These are phyloP conservation scores for Saturnispora ahearnii DNA, from an alignment of 805 yeast species.

Conservation along the genomic window DNA sequence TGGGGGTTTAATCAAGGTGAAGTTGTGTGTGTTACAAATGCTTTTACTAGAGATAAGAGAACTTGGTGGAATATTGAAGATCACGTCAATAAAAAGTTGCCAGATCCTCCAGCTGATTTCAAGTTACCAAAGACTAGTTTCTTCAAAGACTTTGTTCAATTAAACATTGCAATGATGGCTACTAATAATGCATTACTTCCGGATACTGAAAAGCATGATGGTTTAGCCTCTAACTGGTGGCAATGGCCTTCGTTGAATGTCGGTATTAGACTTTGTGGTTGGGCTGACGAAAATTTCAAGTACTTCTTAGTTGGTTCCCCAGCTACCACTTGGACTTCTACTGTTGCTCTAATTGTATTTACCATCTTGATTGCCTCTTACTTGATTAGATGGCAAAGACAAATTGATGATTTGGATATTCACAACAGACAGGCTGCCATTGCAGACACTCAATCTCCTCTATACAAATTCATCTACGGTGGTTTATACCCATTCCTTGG, in stretches of 20 bases:
- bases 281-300: constrained; percentile 51
- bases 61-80: constrained; percentile 85
- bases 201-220: constrained; percentile 65
- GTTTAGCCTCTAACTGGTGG: constrained; percentile 68
- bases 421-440: constrained; percentile 12
- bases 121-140: constrained; percentile 67
- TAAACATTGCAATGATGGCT: constrained; percentile 82
- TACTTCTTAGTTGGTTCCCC: constrained; percentile 72
- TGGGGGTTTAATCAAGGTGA: constrained; percentile 90
- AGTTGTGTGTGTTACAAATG: constrained; percentile 65
- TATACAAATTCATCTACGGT: constrained; percentile 39
- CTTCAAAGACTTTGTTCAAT: constrained; percentile 64
- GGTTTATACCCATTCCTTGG: constrained; percentile 84
- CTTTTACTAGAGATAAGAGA: constrained; percentile 67
- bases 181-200: constrained; percentile 77
- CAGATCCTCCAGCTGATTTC: constrained; percentile 51
- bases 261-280: constrained; percentile 70
- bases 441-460: constrained; percentile 5
- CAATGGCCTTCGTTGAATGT: constrained; percentile 78
- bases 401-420: constrained; percentile 47
- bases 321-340: constrained; percentile 67
- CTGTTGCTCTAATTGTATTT: constrained; percentile 49
- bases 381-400: constrained; percentile 77
- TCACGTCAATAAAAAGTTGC: constrained; percentile 51
- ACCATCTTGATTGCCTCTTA: constrained; percentile 36